phyloP scores from a whole-genome alignment of 2,329 filamentous ascomycete species.

The Pestalotiopsis sp. region DNA sequence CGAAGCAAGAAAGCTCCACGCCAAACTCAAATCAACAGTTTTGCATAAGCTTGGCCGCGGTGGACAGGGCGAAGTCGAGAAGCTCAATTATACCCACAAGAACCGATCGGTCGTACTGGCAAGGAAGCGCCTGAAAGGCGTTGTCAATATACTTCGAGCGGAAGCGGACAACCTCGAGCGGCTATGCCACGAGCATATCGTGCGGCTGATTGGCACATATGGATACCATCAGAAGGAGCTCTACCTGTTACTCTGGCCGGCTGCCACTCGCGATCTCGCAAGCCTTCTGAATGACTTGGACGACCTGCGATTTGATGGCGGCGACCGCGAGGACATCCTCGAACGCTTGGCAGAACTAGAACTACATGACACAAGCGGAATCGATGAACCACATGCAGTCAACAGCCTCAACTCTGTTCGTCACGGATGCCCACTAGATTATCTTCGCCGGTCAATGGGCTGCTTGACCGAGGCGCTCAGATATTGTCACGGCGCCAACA shows the following conservation, averaged over 20 bases:
- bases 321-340: constrained; percentile 43
- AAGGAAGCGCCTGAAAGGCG: constrained; percentile 44
- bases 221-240: constrained; percentile 41
- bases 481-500: constrained; percentile 43
- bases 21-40: constrained; percentile 28
- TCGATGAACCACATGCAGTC: constrained; percentile 30
- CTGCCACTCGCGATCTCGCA: constrained; percentile 47
- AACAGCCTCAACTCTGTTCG: constrained; percentile 20
- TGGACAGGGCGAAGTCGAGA: constrained; percentile 46
- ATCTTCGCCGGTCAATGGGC: constrained; percentile 45
- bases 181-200: constrained; percentile 49
- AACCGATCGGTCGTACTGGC: constrained; percentile 45
- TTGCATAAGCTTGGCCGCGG: constrained; percentile 42
- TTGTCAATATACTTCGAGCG: constrained; percentile 44
- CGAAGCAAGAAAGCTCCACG: constrained; percentile 32
- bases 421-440: constrained; percentile 38
- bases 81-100: constrained; percentile 37
- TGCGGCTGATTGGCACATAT: constrained; percentile 51
- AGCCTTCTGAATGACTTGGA: constrained; percentile 47
- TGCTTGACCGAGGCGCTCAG: constrained; percentile 47
- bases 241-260: constrained; percentile 50
- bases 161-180: constrained; percentile 51
- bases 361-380: constrained; percentile 37
- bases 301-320: constrained; percentile 37
- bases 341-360: constrained; percentile 41